Base-by-base conservation (phyloP, 2,329 filamentous ascomycete genomes). In the Fusarium setosum region DNA sequence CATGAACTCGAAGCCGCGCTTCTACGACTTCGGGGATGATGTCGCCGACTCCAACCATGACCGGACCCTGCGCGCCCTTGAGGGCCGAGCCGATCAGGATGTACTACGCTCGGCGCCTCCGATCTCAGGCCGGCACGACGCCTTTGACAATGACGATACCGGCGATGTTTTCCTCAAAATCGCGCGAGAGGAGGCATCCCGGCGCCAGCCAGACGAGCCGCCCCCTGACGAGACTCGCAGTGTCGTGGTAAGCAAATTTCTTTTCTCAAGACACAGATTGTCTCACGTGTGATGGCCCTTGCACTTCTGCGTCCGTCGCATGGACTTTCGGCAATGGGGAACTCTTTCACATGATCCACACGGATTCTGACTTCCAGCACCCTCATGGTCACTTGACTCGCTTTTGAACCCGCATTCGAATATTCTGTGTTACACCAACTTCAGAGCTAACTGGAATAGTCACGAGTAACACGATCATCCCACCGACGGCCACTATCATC, bases 161-260 rank as follows among this genome's bases (percentile, higher is more conserved):
- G 84, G 84, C 35, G 86, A 89, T 63, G 77, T 88, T 37, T 89
- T 88, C 64, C 81, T 89, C 60, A 83, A 80, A 53, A 88, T 89
- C 59, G 86, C 86, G 12, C 79, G 83, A 11, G 85, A 88, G 59
- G 85, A 88, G 62, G 67, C 81, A 13, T 70, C 74, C 15, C 80
- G 77, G 45, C 81, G 79, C 49, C 69, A 72, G 17, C 61, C 70
- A 9, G 78, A 80, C 40, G 76, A 77, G 7, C 76, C 75, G 38
- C 69, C 73, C 23, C 66, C 62, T 6, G 74, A 76, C 21, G 76
- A 76, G 50, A 70, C 67, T 35, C 77, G 79, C 47, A 82, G 76
- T 63, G 74, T 79, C 31, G 76, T 82, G 44, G 85, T 87, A 80
- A 82, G 84, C 84, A 26, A 35, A 51, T 42, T 50, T 47, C 50